Evolutionary conservation across 495 filamentous ascomycete genomes (phyloP).

Genomic region (Niebla homalea): DNA sequence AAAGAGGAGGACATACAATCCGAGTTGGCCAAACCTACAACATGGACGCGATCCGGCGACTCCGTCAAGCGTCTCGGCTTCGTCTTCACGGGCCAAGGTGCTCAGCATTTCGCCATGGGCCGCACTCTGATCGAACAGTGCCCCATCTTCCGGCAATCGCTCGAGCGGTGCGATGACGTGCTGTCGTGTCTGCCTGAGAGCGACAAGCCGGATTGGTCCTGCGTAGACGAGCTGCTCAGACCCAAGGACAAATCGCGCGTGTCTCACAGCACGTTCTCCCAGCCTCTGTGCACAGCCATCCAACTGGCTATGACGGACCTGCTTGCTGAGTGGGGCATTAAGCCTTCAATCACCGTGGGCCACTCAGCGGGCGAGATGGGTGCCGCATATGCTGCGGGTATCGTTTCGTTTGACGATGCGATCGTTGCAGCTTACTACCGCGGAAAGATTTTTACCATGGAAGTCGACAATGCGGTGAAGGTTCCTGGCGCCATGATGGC

Average conservation of each 20-base stretch:
- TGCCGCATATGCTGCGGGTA: constrained; percentile 19
- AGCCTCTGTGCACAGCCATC: constrained; percentile 21
- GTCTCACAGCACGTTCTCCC: constrained; percentile 13
- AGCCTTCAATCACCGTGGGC: constrained; percentile 13
- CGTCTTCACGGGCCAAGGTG: constrained; percentile 35
- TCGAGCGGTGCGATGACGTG: constrained; percentile 16
- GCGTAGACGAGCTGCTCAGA: constrained; percentile 13
- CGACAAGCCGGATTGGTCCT: constrained; percentile 16
- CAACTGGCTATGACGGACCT: constrained; percentile 23
- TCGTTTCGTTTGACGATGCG: constrained; percentile 14
- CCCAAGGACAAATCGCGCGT: constrained; percentile 10
- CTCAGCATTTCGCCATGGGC: constrained; percentile 32
- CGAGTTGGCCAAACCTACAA: constrained; percentile 2
- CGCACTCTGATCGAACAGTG: constrained; percentile 23
- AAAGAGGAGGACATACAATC: not conserved
- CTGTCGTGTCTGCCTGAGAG: constrained; percentile 11
- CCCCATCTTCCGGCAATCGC: constrained; percentile 22
- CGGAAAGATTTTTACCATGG: constrained; percentile 13
- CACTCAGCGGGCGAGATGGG: constrained; percentile 22
- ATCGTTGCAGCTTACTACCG: constrained; percentile 20
- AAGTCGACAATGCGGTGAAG: not conserved
- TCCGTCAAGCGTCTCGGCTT: constrained; percentile 5
- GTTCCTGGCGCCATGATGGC: constrained; percentile 20
- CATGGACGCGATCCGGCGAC: constrained; percentile 5
- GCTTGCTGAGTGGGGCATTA: constrained; percentile 17